A percentile compares a stretch with the other conserved stretches of the same genome.
Evolutionary conservation across 345 rosid species (phyloP).

Genomic region (Zanthoxylum bungeanum): DNA sequence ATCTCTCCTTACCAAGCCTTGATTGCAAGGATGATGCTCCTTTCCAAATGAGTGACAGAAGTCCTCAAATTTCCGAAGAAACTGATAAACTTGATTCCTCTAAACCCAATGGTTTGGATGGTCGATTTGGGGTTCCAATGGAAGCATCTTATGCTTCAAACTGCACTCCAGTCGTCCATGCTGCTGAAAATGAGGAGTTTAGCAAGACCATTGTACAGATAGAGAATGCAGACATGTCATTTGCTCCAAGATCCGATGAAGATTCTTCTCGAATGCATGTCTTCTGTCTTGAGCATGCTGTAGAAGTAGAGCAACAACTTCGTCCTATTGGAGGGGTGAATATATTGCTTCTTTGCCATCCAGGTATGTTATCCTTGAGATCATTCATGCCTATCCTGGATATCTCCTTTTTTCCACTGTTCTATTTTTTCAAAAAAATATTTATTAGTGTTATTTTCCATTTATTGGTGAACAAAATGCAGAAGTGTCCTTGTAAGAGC

Average conservation of each 20-base stretch:
- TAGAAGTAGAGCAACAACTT: conserved; percentile 83
- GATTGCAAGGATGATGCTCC: conserved; percentile 30
- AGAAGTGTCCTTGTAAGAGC: too few relatives aligned
- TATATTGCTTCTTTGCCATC: conserved; percentile 82
- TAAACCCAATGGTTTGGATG: conserved; percentile 32
- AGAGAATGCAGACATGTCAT: conserved; percentile 30
- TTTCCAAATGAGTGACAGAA: conserved; percentile 23
- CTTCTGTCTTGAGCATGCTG: conserved; percentile 97
- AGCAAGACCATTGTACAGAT: conserved; percentile 22
- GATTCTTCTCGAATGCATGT: conserved; percentile 84
- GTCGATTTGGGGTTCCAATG: conserved; percentile 19
- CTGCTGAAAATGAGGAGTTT: conserved; percentile 31
- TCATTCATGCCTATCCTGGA: background rate
- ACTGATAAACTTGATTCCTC: conserved; percentile 25
- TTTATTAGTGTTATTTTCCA: background rate
- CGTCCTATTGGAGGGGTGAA: conserved; percentile 74
- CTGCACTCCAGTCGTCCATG: conserved; percentile 27
- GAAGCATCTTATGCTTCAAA: conserved; percentile 27
- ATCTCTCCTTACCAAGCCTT: conserved; percentile 14
- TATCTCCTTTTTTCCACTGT: background rate
- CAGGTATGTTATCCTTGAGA: conserved; percentile 42
- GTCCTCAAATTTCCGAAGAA: conserved; percentile 31
- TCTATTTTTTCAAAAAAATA: background rate
- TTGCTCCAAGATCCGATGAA: conserved; percentile 51
- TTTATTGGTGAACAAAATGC: background rate